Evolutionary conservation across 2,329 filamentous ascomycete species (phyloP).

Genomic region (Chaetomium strumarium): DNA sequence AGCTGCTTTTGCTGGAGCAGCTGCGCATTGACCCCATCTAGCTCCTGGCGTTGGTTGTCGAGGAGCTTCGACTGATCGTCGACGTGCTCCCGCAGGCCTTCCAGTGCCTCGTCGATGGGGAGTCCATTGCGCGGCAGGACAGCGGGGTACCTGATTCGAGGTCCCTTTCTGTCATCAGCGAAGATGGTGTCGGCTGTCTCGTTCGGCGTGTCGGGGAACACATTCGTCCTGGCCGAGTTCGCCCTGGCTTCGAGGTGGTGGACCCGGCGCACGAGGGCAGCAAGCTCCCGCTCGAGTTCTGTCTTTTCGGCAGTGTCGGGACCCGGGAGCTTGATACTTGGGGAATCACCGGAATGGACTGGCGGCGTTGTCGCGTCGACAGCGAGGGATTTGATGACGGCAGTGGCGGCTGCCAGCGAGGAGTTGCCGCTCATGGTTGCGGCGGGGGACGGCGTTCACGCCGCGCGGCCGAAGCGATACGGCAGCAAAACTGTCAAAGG

Average conservation of each 20-base stretch:
- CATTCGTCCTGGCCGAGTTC: slow-evolving; percentile 46
- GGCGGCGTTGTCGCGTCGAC: slow-evolving; percentile 23
- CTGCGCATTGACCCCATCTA: slow-evolving; percentile 79
- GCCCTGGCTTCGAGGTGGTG: slow-evolving; percentile 78
- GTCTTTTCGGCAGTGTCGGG: slow-evolving; percentile 68
- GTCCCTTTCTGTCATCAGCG: slow-evolving; percentile 47
- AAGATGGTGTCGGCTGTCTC: slow-evolving; percentile 64
- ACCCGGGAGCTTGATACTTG: slow-evolving; percentile 66
- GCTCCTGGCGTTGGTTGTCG: slow-evolving; percentile 77
- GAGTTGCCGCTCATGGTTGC: slow-evolving; percentile 29
- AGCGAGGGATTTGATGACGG: slow-evolving; percentile 29
- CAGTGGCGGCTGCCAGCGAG: slow-evolving; percentile 27
- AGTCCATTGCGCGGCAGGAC: slow-evolving; percentile 25
- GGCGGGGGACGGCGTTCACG: slow-evolving; percentile 14
- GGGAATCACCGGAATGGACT: slow-evolving; percentile 21
- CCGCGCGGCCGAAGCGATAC: slow-evolving; percentile 16
- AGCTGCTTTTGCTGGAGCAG: slow-evolving; percentile 79
- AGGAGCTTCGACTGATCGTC: slow-evolving; percentile 92
- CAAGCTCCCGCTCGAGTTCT: slow-evolving; percentile 75
- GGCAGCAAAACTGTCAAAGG: slow-evolving; percentile 3
- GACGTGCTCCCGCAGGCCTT: slow-evolving; percentile 81
- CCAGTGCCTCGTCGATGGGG: slow-evolving; percentile 40
- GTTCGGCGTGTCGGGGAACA: slow-evolving; percentile 74
- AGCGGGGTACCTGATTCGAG: slow-evolving; percentile 23
- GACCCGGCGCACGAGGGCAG: slow-evolving; percentile 69